phyloP scores from a whole-genome alignment of 768 basidiomycete genomes.

The Tricholoma matsutake region DNA sequence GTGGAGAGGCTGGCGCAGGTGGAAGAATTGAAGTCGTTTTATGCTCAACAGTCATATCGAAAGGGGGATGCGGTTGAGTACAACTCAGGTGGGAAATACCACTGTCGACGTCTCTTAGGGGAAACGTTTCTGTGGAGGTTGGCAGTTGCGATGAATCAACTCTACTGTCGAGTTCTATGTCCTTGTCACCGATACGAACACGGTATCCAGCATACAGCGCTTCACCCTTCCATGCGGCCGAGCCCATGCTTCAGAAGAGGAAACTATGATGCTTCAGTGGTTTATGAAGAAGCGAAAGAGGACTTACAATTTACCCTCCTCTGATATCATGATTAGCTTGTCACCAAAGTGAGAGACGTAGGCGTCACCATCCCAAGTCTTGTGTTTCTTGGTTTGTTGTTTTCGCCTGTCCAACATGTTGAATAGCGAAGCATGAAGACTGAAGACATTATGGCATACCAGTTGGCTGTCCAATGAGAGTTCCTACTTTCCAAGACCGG shows the following conservation, averaged over 20 bases:
- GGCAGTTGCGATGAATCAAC: slow-evolving; percentile 54
- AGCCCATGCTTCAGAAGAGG: slow-evolving; percentile 48
- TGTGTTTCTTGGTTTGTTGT: slow-evolving; percentile 70
- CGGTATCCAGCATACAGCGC: slow-evolving; percentile 44
- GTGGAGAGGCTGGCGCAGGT: too few species aligned
- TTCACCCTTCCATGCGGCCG: slow-evolving; percentile 57
- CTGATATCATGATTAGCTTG: slow-evolving; percentile 60
- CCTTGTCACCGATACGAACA: slow-evolving; percentile 52
- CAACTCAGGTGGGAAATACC: background rate
- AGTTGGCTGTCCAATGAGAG: slow-evolving; percentile 67
- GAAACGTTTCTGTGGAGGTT: slow-evolving; percentile 19
- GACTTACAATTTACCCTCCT: slow-evolving; percentile 67
- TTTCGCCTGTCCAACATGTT: slow-evolving; percentile 54
- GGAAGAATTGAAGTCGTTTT: background rate
- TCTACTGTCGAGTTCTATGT: slow-evolving; percentile 57
- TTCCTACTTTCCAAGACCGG: slow-evolving; percentile 17
- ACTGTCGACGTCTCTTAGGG: slow-evolving; percentile 4
- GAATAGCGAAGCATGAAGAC: background rate
- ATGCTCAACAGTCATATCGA: background rate
- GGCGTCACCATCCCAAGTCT: slow-evolving; percentile 84
- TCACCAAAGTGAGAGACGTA: slow-evolving; percentile 51
- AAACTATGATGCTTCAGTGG: background rate
- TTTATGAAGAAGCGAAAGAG: background rate
- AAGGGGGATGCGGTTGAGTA: background rate
- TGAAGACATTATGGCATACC: slow-evolving; percentile 34